These are phyloP conservation scores for Schizothecium vesticola DNA, from an alignment of 495 filamentous ascomycete genomes.

Conservation along the genomic window DNA sequence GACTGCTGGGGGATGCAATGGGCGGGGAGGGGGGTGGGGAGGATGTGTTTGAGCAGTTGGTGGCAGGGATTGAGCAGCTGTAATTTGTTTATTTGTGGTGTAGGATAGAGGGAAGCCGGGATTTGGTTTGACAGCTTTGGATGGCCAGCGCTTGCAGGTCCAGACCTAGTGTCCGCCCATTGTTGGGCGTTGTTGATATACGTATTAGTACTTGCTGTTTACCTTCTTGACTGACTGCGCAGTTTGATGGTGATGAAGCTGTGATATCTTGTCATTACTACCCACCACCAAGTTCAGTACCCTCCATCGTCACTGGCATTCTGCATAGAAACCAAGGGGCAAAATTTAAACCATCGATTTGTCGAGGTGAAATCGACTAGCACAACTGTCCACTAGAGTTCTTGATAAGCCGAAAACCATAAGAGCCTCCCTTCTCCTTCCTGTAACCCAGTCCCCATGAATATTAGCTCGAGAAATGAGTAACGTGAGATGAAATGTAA, in stretches of 20 bases:
- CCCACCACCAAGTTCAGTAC: not conserved
- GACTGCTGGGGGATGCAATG: slow-evolving; percentile 42
- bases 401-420: not conserved
- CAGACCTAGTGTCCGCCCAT: not conserved
- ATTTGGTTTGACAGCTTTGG: not conserved
- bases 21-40: slow-evolving; percentile 4
- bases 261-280: not conserved
- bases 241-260: not conserved
- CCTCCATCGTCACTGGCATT: not conserved
- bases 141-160: not conserved
- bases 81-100: slow-evolving; percentile 10
- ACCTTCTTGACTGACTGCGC: not conserved
- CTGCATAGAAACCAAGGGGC: not conserved
- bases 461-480: not conserved
- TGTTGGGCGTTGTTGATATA: not conserved
- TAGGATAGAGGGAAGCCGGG: not conserved
- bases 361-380: not conserved
- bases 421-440: not conserved
- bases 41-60: slow-evolving; percentile 42
- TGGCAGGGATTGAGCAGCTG: slow-evolving; percentile 47
- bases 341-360: not conserved
- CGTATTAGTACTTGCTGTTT: not conserved
- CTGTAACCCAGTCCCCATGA: not conserved
- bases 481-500: not conserved
- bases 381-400: not conserved